A percentile compares a stretch with the other conserved stretches of the same genome.
phyloP scores from a whole-genome alignment of 495 filamentous ascomycete genomes.

The Collariella sp. region DNA sequence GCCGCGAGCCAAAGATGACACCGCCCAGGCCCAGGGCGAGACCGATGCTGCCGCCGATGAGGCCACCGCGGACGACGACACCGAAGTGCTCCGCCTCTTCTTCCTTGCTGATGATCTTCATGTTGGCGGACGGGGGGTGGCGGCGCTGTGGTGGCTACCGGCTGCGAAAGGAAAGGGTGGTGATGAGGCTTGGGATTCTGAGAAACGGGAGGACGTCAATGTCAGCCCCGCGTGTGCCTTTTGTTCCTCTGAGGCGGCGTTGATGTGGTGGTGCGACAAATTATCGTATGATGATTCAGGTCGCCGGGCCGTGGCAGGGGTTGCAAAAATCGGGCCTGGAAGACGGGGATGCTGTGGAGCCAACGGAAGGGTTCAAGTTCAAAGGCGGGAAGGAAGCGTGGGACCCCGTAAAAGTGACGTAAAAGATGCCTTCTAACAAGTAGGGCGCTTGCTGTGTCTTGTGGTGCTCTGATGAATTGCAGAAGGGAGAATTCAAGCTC shows the following conservation, averaged over 20 bases:
- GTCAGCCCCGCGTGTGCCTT: neutral
- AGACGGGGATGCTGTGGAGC: neutral
- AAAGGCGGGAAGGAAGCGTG: no score
- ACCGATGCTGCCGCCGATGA: conserved; percentile 58
- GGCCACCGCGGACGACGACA: conserved; percentile 69
- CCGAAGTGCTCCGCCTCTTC: conserved; percentile 62
- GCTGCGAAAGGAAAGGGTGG: neutral
- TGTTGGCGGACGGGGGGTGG: conserved; percentile 31
- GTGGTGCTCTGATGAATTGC: neutral
- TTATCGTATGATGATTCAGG: conserved; percentile 7
- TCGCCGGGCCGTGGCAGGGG: neutral
- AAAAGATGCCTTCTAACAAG: no score
- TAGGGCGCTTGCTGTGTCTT: neutral
- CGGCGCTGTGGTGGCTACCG: neutral
- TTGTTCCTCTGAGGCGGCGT: neutral
- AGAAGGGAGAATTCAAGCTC: neutral
- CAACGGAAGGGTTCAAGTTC: neutral
- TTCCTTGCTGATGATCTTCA: conserved; percentile 95
- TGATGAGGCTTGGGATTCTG: neutral
- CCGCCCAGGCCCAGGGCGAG: conserved; percentile 54
- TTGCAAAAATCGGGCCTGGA: neutral
- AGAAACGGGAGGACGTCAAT: neutral
- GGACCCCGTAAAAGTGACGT: no score
- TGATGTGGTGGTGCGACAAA: neutral
- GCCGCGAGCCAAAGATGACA: conserved; percentile 50